Evolutionary conservation across 129 eudicot species (phyloP), one percentile per base, ranked within the genome.

Genomic region (Tagetes patula): DNA sequence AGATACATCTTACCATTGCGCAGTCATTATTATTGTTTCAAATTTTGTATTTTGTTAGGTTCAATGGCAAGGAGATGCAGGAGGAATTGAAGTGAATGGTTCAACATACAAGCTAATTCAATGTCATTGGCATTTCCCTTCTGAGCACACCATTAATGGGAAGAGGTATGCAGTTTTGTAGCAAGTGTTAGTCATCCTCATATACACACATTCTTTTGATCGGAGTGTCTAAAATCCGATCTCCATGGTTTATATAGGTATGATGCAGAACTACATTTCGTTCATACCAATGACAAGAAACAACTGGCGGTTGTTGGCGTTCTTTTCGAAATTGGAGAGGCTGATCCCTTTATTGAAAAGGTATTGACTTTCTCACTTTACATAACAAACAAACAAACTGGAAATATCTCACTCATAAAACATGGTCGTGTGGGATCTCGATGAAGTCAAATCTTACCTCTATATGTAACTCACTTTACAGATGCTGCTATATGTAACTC

Each of bases 81-180:
- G 91, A 42, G 75, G 82, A 6, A 69, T 86, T 8, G 20, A 20
- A 31, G 42, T 89, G 50, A 84, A 84, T 48, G 88, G 85, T 5
- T 62, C 77, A 0, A 34, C 33, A 8, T 89, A 65, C 76, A 71
- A 77, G 30, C 71, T 89, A 12, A 54, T 49, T 55, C 96, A 86
- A 59, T 84, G 85, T 48, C 96, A 89, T 80, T 89, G 96, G 96
- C 96, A 89, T 80, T 69, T 78, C 61, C 96, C 96, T 69, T 77
- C 91, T 0, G 96, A 89, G 33, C 96, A 89, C 77, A 82, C 86
- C 2, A 33, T 86, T 31, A 73, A 84, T 70, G 96, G 89, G 0
- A 65, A 43, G 45, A 84, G 81, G 91, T 84, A 33, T 59, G 64
- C 31, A 2, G 8, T 31, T 20, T 14, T 27, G 11, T 4, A 54